A percentile compares a stretch with the other conserved stretches of the same genome.
phyloP scores from a whole-genome alignment of 495 filamentous ascomycete genomes.

The Hyaloscypha finlandica region DNA sequence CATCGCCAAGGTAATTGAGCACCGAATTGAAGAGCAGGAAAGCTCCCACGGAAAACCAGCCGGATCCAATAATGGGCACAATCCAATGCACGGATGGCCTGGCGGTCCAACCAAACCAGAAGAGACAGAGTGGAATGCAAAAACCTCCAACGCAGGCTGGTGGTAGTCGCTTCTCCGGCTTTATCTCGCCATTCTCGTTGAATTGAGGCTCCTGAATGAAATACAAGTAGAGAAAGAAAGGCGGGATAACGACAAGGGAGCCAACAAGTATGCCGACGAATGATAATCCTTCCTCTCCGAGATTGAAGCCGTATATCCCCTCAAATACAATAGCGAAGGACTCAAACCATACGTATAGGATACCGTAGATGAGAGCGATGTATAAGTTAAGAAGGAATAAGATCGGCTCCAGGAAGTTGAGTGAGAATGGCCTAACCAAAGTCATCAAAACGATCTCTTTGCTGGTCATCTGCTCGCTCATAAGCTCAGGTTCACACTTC shows the following conservation, averaged over 20 bases:
- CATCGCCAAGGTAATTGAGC: conserved; percentile 42
- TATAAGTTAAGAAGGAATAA: conserved; percentile 51
- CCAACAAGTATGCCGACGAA: conserved; percentile 54
- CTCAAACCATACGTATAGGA: conserved; percentile 60
- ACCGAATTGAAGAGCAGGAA: conserved; percentile 59
- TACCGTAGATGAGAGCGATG: conserved; percentile 53
- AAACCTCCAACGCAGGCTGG: conserved; percentile 58
- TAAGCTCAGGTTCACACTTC: conserved; percentile 23
- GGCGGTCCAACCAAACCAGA: conserved; percentile 60
- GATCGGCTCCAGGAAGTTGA: conserved; percentile 58
- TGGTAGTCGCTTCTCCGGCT: conserved; percentile 51
- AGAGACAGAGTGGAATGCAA: conserved; percentile 53
- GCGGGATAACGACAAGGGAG: conserved; percentile 39
- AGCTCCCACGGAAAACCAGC: conserved; percentile 52
- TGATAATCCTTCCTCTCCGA: conserved; percentile 51
- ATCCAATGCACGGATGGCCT: conserved; percentile 31
- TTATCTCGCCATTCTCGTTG: conserved; percentile 39
- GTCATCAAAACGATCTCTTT: conserved; percentile 19
- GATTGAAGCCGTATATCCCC: conserved; percentile 51
- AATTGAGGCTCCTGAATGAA: conserved; percentile 21
- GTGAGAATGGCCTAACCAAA: conserved; percentile 40
- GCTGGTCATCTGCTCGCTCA: conserved; percentile 35
- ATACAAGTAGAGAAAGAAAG: conserved; percentile 38
- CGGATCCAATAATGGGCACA: conserved; percentile 43
- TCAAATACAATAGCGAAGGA: conserved; percentile 56